phyloP scores from a whole-genome alignment of 2,329 filamentous ascomycete species.

The Ceratocystis lukuohia region DNA sequence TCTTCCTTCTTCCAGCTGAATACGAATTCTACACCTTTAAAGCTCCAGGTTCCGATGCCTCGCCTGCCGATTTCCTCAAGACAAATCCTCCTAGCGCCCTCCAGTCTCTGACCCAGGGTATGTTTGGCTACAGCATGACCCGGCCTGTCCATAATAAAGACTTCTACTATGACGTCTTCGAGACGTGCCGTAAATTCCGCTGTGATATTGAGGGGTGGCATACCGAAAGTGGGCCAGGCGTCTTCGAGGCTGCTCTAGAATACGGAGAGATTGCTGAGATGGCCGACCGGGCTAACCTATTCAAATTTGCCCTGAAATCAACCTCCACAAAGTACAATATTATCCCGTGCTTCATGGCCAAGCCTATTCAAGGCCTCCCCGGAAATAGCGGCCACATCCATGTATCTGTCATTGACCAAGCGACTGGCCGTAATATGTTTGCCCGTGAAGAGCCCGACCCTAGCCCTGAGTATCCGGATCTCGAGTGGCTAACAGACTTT shows the following conservation, averaged over 20 bases:
- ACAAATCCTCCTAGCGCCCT: slow-evolving; percentile 60
- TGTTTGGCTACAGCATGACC: slow-evolving; percentile 90
- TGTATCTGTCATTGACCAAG: slow-evolving; percentile 67
- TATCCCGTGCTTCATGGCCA: slow-evolving; percentile 97
- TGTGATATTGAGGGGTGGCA: slow-evolving; percentile 91
- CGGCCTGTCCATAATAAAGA: slow-evolving; percentile 80
- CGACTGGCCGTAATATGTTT: slow-evolving; percentile 71
- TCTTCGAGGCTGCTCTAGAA: slow-evolving; percentile 89
- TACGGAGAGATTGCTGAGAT: slow-evolving; percentile 78
- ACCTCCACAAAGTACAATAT: slow-evolving; percentile 78
- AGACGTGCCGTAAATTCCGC: slow-evolving; percentile 61
- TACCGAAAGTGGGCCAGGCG: slow-evolving; percentile 83
- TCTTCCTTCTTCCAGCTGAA: slow-evolving; percentile 47
- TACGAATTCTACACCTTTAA: slow-evolving; percentile 93
- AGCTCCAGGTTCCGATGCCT: slow-evolving; percentile 47
- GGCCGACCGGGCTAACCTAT: slow-evolving; percentile 82
- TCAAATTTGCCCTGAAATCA: slow-evolving; percentile 85
- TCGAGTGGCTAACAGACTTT: slow-evolving; percentile 69
- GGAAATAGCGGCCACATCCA: slow-evolving; percentile 97
- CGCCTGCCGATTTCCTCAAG: slow-evolving; percentile 60
- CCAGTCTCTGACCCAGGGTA: slow-evolving; percentile 73
- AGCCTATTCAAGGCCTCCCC: slow-evolving; percentile 77
- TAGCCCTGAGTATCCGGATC: slow-evolving; percentile 57
- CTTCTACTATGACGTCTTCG: slow-evolving; percentile 80
- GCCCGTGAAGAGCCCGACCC: slow-evolving; percentile 58